A percentile compares a stretch with the other conserved stretches of the same genome.
Conservation (phyloP, 306 rosid genomes). For the Sesbania bispinosa region DNA sequence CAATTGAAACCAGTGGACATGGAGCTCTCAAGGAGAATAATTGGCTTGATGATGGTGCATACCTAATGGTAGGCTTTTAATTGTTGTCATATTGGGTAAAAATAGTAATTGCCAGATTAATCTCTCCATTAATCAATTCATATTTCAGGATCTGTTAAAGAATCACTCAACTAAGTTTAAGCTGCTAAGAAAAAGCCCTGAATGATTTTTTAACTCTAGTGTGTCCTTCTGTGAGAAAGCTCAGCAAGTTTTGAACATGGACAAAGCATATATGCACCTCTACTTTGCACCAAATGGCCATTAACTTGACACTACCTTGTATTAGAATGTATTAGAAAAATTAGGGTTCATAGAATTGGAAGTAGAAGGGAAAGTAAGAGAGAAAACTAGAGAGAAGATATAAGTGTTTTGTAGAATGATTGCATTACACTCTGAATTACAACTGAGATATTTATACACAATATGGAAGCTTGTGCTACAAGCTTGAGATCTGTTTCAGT, state of each 20-base stretch:
- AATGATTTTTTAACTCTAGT: not conserved
- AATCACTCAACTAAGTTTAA: not conserved
- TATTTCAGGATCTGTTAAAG: not conserved
- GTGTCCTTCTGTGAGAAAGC: not conserved
- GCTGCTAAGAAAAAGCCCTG: not conserved
- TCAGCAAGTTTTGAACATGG: not conserved
- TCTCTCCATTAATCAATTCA: slow-evolving; percentile 20
- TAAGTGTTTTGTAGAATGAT: too few relatives aligned
- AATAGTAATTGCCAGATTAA: slow-evolving; percentile 6
- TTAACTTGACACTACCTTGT: not conserved
- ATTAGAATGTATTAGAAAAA: not conserved
- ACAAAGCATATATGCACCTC: not conserved
- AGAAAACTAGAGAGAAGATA: too few relatives aligned
- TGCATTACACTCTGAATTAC: too few relatives aligned
- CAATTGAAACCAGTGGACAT: slow-evolving; percentile 98
- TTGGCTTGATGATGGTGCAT: slow-evolving; percentile 99
- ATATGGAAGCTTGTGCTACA: too few relatives aligned
- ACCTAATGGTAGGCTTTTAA: slow-evolving; percentile 75
- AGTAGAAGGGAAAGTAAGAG: too few relatives aligned
- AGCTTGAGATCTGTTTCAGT: too few relatives aligned
- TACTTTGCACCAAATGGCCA: not conserved
- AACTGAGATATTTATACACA: too few relatives aligned
- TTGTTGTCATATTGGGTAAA: not conserved
- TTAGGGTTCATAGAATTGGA: too few relatives aligned
- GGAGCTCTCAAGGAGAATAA: slow-evolving; percentile 98